phyloP scores from a whole-genome alignment of 306 rosid species.

The Castanea sativa region DNA sequence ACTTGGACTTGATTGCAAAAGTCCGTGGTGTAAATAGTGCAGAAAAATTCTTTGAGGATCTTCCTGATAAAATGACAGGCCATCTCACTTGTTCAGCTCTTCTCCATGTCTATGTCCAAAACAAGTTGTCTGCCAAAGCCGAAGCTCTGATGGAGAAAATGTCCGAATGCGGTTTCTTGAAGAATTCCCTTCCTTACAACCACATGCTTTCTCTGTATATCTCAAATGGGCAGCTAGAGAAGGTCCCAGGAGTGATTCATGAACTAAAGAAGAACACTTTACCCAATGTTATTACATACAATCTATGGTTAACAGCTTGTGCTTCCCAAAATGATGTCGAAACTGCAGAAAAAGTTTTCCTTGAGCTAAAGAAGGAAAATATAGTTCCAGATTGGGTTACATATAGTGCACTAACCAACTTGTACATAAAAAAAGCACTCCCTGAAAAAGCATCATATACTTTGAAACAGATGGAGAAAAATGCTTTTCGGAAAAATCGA shows the following conservation, averaged over 20 bases:
- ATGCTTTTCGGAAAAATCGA: conserved; percentile 44
- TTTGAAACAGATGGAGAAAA: conserved; percentile 86
- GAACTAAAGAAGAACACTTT: conserved; percentile 56
- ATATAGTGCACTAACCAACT: conserved; percentile 63
- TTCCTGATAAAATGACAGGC: conserved; percentile 57
- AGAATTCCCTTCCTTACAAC: conserved; percentile 70
- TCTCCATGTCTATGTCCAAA: conserved; percentile 74
- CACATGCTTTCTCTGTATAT: conserved; percentile 77
- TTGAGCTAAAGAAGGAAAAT: conserved; percentile 64
- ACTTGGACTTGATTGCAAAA: conserved; percentile 91
- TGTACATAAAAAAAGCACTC: conserved; percentile 55
- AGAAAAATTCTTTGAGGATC: conserved; percentile 91
- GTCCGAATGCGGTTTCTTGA: conserved; percentile 65
- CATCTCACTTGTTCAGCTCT: conserved; percentile 57
- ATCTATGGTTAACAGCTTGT: conserved; percentile 62
- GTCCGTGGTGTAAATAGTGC: conserved; percentile 77
- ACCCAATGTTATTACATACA: conserved; percentile 72
- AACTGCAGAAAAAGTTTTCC: conserved; percentile 69
- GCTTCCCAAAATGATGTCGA: conserved; percentile 62
- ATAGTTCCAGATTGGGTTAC: conserved; percentile 81
- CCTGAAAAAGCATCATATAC: conserved; percentile 63
- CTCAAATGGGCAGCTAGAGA: conserved; percentile 61
- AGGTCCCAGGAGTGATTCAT: conserved; percentile 50
- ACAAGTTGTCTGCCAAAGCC: conserved; percentile 57
- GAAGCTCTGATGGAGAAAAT: conserved; percentile 82